Conservation (phyloP, 2,329 filamentous ascomycete species). For the Diplodia corticola region DNA sequence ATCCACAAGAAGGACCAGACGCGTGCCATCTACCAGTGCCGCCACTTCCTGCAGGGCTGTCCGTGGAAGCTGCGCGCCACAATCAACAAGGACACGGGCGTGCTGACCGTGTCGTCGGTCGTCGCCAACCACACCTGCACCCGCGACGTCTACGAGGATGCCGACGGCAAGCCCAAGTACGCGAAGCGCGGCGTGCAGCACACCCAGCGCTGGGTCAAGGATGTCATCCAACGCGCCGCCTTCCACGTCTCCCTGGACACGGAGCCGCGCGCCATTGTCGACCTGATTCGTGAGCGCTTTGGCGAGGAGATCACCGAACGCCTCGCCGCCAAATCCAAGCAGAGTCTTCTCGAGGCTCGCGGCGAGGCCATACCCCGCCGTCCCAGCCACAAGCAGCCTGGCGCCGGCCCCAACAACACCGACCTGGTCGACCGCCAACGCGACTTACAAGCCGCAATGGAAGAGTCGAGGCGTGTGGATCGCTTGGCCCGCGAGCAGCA, state of each 20-base stretch:
- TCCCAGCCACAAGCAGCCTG: slow-evolving; percentile 22
- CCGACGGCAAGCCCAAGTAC: slow-evolving; percentile 25
- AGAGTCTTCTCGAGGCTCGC: slow-evolving; percentile 22
- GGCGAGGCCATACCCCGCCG: slow-evolving; percentile 22
- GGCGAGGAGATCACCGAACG: slow-evolving; percentile 24
- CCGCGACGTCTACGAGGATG: slow-evolving; percentile 22
- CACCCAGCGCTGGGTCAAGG: slow-evolving; percentile 26
- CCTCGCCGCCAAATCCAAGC: slow-evolving; percentile 24
- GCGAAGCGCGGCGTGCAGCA: slow-evolving; percentile 26
- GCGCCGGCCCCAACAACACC: slow-evolving; percentile 19
- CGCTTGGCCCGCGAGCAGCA: slow-evolving; percentile 18
- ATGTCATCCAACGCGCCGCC: slow-evolving; percentile 22
- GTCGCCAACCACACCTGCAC: slow-evolving; percentile 24
- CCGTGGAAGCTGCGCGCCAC: slow-evolving; percentile 25
- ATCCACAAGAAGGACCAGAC: slow-evolving; percentile 26
- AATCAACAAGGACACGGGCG: slow-evolving; percentile 23
- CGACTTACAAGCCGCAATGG: slow-evolving; percentile 23
- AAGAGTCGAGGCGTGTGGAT: slow-evolving; percentile 12
- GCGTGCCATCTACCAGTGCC: slow-evolving; percentile 25
- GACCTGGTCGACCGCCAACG: slow-evolving; percentile 21
- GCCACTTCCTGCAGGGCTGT: slow-evolving; percentile 23
- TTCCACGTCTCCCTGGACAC: slow-evolving; percentile 23
- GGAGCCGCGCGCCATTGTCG: slow-evolving; percentile 23
- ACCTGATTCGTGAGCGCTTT: slow-evolving; percentile 23
- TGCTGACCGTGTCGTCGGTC: slow-evolving; percentile 24